Evolutionary conservation across 495 filamentous ascomycete genomes (phyloP), one percentile per base, ranked within the genome.

Genomic region (Xylaria bambusicola): DNA sequence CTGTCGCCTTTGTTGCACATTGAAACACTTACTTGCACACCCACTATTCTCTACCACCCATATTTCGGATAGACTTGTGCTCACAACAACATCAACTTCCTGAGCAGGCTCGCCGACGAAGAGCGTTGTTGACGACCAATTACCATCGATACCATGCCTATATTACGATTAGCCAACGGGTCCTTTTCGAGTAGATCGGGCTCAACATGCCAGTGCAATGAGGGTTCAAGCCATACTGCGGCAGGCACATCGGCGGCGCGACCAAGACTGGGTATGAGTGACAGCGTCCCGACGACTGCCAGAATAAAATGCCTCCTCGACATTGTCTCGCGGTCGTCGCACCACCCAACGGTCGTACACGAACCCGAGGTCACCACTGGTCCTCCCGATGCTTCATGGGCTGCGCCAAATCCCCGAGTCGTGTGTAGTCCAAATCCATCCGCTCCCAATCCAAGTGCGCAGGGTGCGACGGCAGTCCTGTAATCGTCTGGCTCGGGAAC

Each of bases 21-120:
- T 23, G 4, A n/a, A 44, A 33, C 20, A 68, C 71, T 71, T 70
- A 80, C 75, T 69, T 47, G 60, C 64, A 61, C 85, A 87, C 50
- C 83, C 84, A 12, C 71, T 69, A 4, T 71, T 69, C 29, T 74
- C 73, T 36, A 87, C 74, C 5, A 83, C 79, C 83, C 83, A 87
- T 20, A 80, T 78, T 63, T 84, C 82, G 23, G 80, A 77, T 40
- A 83, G 67, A 12, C 76, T 77, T 2, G 85, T 88, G 58, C 80
- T 83, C 41, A 80, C 73, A 26, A 81, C 75, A 49, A 86, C 75
- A 58, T 85, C 81, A 5, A 86, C 69, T 48, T 80, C 75, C 68
- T 86, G 83, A 13, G 74, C 71, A 20, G 81, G 77, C n/a, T 77
- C 76, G 27, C 86, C 86, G 4, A 87, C 73, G 47, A 75, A 78